Base-by-base conservation (phyloP, 768 basidiomycete species). In the Rhizopogon sp. region DNA sequence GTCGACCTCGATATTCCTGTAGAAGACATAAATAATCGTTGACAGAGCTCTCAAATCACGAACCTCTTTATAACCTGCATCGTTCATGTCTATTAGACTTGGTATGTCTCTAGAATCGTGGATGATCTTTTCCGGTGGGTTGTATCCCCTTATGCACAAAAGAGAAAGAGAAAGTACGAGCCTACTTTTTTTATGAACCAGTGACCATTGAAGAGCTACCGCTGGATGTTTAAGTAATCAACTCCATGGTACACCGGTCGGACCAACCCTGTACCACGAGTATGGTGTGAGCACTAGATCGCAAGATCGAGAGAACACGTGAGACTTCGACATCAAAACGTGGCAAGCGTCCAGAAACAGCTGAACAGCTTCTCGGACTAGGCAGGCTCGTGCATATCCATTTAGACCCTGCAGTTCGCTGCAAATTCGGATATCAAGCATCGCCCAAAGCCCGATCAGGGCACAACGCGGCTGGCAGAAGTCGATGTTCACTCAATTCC, bases 61-160 rank as follows among this genome's bases (percentile, higher is more conserved):
- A 54, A 54, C 44, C 50, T 43, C 39, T 57, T 58, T 37, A 52
- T 25, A 17, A 11, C 49, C 35, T 25, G 43, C 5, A 22, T 39
- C 10, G 29, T 42, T 28, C 28, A 13, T 33, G 11, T 40, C 53
- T 17, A 14, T 22, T 14, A 29, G 10, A 33, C 45, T 13, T 35
- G 33, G 28, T 31, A 43, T 39, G 55, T 58, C 40, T 53, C 55
- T 50, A 56, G 55, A 43, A 62, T 57, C 49, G 65, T 56, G 6
- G 8, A 16, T 11, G 35, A 37, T 14, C 29, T 25, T 43, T 20
- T 39, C 50, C 45, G 20, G 50, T 31, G 20, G 29, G 17, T 31
- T 31, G 9, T 33, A 35, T 33, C 33, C 17, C 10, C 33, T 37
- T 17, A 50, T 33, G 39, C 46, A n/a, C 20, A 28, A 13, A 20